These are phyloP conservation scores for Arabidopsis arenosa DNA, from an alignment of 345 rosid species.

Conservation along the genomic window DNA sequence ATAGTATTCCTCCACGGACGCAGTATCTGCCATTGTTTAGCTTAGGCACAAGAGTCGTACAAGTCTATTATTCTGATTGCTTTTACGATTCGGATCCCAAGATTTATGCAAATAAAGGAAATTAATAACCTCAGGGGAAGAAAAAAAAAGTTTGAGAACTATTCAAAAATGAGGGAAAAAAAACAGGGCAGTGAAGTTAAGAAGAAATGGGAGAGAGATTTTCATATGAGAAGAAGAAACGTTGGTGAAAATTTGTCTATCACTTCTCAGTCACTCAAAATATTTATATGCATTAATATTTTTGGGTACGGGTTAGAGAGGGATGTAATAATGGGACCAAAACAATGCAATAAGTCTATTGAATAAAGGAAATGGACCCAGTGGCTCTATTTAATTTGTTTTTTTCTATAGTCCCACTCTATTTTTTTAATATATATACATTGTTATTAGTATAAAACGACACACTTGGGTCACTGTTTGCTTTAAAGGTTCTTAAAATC, in stretches of 20 bases:
- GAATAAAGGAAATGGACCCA: constrained; percentile 50
- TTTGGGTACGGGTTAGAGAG: constrained; percentile 21
- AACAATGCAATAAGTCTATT: constrained; percentile 37
- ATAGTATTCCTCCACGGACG: constrained; percentile 18
- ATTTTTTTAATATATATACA: background rate
- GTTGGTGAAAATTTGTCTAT: constrained; percentile 20
- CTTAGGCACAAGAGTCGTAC: constrained; percentile 2
- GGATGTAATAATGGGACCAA: constrained; percentile 36
- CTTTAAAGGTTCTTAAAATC: constrained; percentile 5
- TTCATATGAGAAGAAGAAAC: constrained; percentile 24
- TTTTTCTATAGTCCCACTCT: background rate
- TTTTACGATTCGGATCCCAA: constrained; percentile 27
- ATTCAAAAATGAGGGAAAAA: constrained; percentile 29
- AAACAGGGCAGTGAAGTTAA: constrained; percentile 27
- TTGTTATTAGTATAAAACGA: constrained; percentile 30
- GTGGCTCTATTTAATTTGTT: constrained; percentile 20
- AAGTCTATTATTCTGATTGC: constrained; percentile 13
- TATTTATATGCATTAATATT: constrained; percentile 45
- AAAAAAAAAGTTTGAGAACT: constrained; percentile 20
- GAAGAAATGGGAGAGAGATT: constrained; percentile 27
- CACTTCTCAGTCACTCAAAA: constrained; percentile 40
- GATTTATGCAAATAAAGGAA: constrained; percentile 6
- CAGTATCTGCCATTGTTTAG: constrained; percentile 37
- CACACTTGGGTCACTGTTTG: constrained; percentile 35
- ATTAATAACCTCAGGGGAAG: background rate